Base-by-base conservation (phyloP, 169 alveolate species). In the Eimeria zaria region DNA sequence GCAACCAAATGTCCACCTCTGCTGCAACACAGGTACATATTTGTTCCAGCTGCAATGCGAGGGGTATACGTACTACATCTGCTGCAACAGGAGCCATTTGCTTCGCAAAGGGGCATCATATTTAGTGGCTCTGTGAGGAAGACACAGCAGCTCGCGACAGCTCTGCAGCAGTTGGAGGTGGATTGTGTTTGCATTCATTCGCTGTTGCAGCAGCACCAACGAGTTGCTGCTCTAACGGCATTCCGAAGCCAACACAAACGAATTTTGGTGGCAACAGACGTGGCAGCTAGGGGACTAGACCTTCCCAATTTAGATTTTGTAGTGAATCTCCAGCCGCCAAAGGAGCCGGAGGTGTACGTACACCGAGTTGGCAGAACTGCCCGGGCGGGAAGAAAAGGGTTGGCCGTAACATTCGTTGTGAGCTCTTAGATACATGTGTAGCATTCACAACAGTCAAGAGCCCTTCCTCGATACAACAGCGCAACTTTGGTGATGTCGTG, bases 321-420 rank as follows among this genome's bases (percentile, higher is more conserved):
- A 14, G 98, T 99, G 39, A 99, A 99, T 97, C 99, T 98, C 94
- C 99, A 99, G 96, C 98, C 99, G 62, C 99, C 99, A 8, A 97
- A 98, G 90, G 97, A 98, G 39, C 97, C 99, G 11, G 98, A 98
- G 84, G 99, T 98, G 96, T 99, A 99, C 97, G 98, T 99, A 5
- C 99, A 99, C 97, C 97, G 99, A 73, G 99, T 99, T 20, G 99
- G 99, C 67, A 97, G 99, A 95, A 99, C 99, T 8, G 99, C 99
- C 9, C 97, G 99, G 96, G 99, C 99, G 20, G 99, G 99, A 73
- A 98, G 98, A 92, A 97, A 99, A 69, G 99, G 99, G 22, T 44
- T 96, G 76, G 97, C 97, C 39, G 33, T 96, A 27, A 87, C 97
- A 1, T 96, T 96, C 53, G 89, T 87, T 85, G 96, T 93, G 88